Conservation (phyloP, 345 rosid genomes). For the Sonneratia caseolaris region DNA sequence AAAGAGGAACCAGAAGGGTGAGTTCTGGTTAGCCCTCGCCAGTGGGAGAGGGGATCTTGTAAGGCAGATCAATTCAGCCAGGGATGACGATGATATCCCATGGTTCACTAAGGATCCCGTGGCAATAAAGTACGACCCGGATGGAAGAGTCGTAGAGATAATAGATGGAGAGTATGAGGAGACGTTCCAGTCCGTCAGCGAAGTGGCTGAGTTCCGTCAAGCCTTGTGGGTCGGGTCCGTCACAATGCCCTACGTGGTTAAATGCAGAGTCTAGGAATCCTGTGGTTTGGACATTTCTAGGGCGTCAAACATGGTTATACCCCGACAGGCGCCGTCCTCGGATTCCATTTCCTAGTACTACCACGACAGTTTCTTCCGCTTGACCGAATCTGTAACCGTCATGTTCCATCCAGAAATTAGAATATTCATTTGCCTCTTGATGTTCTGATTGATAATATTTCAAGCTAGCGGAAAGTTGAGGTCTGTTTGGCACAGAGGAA, state of each 20-base stretch:
- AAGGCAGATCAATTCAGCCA: not conserved
- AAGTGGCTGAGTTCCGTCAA: conserved; percentile 26
- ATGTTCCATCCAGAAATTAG: not conserved
- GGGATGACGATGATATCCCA: not conserved
- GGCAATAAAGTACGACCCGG: conserved; percentile 19
- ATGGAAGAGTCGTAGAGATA: conserved; percentile 20
- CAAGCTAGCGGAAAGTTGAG: not conserved
- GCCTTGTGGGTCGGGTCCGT: conserved; percentile 33
- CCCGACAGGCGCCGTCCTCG: no score
- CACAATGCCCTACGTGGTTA: conserved; percentile 23
- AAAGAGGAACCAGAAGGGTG: conserved; percentile 31
- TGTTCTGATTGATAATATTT: not conserved
- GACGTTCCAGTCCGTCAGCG: conserved; percentile 28
- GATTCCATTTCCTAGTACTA: no score
- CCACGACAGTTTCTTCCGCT: no score
- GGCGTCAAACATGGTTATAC: no score
- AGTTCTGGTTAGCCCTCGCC: conserved; percentile 52
- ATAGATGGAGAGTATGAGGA: conserved; percentile 21
- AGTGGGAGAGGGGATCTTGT: conserved; percentile 21
- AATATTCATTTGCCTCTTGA: not conserved
- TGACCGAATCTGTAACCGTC: not conserved
- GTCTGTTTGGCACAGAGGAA: not conserved
- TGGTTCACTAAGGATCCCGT: conserved; percentile 25
- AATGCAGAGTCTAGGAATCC: conserved; percentile 3
- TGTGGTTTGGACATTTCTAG: not conserved